phyloP scores from a whole-genome alignment of 2,329 filamentous ascomycete genomes.

The Sclerotinia spermophila region DNA sequence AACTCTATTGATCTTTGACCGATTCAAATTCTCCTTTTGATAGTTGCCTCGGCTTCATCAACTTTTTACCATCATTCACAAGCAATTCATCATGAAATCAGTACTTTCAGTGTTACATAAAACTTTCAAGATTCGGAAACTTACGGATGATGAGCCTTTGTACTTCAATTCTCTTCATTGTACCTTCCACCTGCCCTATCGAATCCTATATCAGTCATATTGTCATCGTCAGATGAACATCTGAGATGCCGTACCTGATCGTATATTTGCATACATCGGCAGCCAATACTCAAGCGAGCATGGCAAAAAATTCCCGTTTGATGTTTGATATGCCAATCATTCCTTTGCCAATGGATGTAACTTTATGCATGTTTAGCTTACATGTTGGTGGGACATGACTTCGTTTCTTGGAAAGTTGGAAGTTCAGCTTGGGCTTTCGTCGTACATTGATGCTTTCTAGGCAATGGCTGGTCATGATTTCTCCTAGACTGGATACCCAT shows the following conservation, averaged over 20 bases:
- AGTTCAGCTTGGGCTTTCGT: constrained; percentile 2
- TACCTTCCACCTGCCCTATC: constrained; percentile 1
- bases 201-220: constrained; percentile 7
- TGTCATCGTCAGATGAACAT: constrained; percentile 10
- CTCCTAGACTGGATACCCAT: neutral
- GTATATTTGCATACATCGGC: neutral
- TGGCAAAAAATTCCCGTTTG: neutral
- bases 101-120: neutral
- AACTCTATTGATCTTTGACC: neutral
- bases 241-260: constrained; percentile 7
- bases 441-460: neutral
- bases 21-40: neutral
- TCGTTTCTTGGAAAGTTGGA: constrained; percentile 10
- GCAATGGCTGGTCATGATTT: neutral
- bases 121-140: neutral
- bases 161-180: neutral
- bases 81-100: neutral
- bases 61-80: neutral
- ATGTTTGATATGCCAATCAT: neutral
- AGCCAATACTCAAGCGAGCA: constrained; percentile 10
- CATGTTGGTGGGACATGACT: neutral
- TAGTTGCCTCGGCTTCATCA: neutral
- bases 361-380: neutral
- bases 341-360: neutral
- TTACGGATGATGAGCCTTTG: neutral